Conservation (phyloP, 2,329 filamentous ascomycete genomes). For the Ophiocordyceps camponoti-floridani region DNA sequence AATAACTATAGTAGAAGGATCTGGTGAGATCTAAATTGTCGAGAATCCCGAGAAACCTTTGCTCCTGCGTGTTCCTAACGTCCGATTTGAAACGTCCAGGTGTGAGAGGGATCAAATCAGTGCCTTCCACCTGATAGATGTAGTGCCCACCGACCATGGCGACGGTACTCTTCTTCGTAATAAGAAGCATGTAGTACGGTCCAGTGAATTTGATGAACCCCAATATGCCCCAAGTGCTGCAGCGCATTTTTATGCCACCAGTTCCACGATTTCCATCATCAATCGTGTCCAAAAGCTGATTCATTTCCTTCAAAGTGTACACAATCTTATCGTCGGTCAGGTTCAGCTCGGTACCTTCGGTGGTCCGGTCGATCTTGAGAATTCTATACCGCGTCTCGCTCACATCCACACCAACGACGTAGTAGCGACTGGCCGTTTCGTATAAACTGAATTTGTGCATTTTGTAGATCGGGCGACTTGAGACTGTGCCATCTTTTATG, state of each 20-base stretch:
- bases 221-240: constrained; percentile 81
- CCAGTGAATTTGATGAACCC: constrained; percentile 95
- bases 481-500: not conserved
- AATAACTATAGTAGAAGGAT: constrained; percentile 97
- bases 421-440: constrained; percentile 84
- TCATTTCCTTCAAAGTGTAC: constrained; percentile 85
- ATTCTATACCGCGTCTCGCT: constrained; percentile 80
- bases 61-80: constrained; percentile 66
- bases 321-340: constrained; percentile 90
- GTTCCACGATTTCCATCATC: constrained; percentile 87
- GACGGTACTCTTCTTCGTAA: constrained; percentile 90
- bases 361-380: constrained; percentile 84
- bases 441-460: constrained; percentile 99
- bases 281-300: constrained; percentile 79
- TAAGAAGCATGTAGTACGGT: constrained; percentile 89
- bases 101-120: constrained; percentile 76
- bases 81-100: constrained; percentile 63
- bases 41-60: constrained; percentile 72
- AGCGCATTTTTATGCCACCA: constrained; percentile 76
- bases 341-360: constrained; percentile 55
- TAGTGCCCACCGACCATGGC: constrained; percentile 95
- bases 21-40: constrained; percentile 79
- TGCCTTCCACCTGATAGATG: constrained; percentile 86
- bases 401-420: constrained; percentile 84
- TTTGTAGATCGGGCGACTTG: constrained; percentile 23